Base-by-base conservation (phyloP, 1,284 basidiomycete species). In the Crepidotus sp. region DNA sequence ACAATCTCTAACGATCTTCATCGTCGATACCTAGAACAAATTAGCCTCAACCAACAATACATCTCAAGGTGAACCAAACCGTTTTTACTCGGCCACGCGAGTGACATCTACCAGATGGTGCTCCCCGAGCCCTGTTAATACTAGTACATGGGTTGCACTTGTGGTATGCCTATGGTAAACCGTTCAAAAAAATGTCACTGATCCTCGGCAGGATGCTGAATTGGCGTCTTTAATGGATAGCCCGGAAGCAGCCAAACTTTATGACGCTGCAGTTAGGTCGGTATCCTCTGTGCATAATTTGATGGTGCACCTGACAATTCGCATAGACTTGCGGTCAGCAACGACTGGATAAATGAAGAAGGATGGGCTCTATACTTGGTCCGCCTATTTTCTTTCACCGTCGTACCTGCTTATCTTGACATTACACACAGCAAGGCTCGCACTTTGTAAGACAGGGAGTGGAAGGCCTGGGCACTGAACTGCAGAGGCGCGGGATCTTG, bases 311-410 rank as follows among this genome's bases (percentile, higher is more conserved):
- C 22, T 25, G n/a, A 29, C 24, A 29, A 36, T 3, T 44, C 35
- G 11, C 32, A 22, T 40, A 81, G 78, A 52, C 66, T 78, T 17
- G 75, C 79, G 8, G 68, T 75, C 4, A 76, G 74, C 52, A 74
- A 81, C 46, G 77, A 80, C 47, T 82, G 78, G 80, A 57, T 77
- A 8, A 64, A 80, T 38, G 81, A 84, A 59, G 80, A 83, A 59
- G 81, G 76, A 11, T 79, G 75, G 73, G 77, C 71, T 15, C 59
- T 82, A 25, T 83, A 72, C 54, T 60, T 83, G 55, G 80, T 80
- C 46, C 40, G 68, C 48, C 10, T 24, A n/a, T 21, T 3, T 24
- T 1, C 19, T 19, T 17, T 6, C 3, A 17, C 19, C 7, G 19
- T 41, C 14, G 25, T 4, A 13, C 19, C 35, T 32, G 55, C 15